Percentiles rank a stretch among this genome's conserved stretches.
phyloP scores from a whole-genome alignment of 2,329 filamentous ascomycete genomes.

The Ophiostoma sp. region DNA sequence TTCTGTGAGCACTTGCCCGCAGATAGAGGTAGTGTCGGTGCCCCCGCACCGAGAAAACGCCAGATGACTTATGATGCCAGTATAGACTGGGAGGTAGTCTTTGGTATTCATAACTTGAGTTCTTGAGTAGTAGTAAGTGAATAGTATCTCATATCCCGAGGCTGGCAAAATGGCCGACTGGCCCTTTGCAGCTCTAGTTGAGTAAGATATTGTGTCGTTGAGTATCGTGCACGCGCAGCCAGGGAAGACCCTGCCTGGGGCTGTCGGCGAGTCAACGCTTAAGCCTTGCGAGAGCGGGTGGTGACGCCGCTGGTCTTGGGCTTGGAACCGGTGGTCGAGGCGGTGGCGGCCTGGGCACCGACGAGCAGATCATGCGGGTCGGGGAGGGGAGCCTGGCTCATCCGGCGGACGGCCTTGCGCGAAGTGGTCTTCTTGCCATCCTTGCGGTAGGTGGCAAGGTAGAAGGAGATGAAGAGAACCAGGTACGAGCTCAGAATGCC shows the following conservation, averaged over 20 bases:
- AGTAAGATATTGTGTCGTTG: neutral
- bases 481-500: conserved; percentile 91
- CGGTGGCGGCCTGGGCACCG: conserved; percentile 48
- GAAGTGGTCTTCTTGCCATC: conserved; percentile 72
- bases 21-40: neutral
- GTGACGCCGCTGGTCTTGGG: conserved; percentile 40
- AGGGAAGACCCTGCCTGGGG: neutral
- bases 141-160: neutral
- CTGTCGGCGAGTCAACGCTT: conserved; percentile 30
- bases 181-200: neutral
- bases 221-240: neutral
- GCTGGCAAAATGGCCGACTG: neutral
- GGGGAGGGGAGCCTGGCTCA: conserved; percentile 64
- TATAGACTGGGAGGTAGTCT: neutral
- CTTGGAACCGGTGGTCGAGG: conserved; percentile 51
- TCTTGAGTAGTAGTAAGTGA: neutral
- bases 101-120: neutral
- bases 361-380: conserved; percentile 71
- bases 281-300: conserved; percentile 67
- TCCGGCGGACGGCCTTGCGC: conserved; percentile 67
- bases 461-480: conserved; percentile 98
- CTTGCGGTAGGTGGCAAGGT: conserved; percentile 93
- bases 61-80: neutral
- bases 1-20: conserved; percentile 21
- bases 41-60: conserved; percentile 8